Evolutionary conservation across 2,329 filamentous ascomycete genomes (phyloP).

Genomic region (Dactylellina cionopaga): DNA sequence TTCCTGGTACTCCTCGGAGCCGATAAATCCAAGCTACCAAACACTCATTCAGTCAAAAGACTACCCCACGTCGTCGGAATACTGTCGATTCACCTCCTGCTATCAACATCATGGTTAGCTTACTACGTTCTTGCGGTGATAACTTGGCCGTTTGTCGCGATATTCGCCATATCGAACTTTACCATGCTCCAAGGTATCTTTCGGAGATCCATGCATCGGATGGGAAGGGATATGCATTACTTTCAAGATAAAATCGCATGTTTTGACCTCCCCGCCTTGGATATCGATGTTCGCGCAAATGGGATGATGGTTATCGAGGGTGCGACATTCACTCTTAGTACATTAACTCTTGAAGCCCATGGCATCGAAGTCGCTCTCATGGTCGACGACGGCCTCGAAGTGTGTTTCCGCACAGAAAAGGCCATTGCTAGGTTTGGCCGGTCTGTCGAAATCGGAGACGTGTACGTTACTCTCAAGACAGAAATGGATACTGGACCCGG

Average conservation of each 20-base stretch:
- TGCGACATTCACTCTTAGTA: conserved; percentile 65
- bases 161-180: conserved; percentile 37
- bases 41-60: conserved; percentile 29
- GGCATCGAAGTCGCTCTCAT: conserved; percentile 68
- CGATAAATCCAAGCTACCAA: conserved; percentile 21
- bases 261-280: conserved; percentile 62
- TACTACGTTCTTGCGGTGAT: conserved; percentile 16
- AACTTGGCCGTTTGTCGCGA: conserved; percentile 32
- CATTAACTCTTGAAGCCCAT: conserved; percentile 65
- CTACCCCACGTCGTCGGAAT: conserved; percentile 21
- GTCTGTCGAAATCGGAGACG: conserved; percentile 65
- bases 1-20: conserved; percentile 40
- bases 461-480: conserved; percentile 67
- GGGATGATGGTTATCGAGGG: conserved; percentile 67
- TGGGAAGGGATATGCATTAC: conserved; percentile 46
- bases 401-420: conserved; percentile 66
- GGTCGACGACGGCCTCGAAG: conserved; percentile 66
- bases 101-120: conserved; percentile 50
- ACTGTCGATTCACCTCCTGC: conserved; percentile 19
- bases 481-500: conserved; percentile 57
- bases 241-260: conserved; percentile 50
- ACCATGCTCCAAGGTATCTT: conserved; percentile 16
- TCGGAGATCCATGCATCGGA: conserved; percentile 16
- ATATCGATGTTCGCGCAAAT: conserved; percentile 67
- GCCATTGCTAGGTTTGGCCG: conserved; percentile 65